These are phyloP conservation scores for Purpureocillium lavendulum DNA, from an alignment of 2,329 filamentous ascomycete genomes.

Conservation along the genomic window DNA sequence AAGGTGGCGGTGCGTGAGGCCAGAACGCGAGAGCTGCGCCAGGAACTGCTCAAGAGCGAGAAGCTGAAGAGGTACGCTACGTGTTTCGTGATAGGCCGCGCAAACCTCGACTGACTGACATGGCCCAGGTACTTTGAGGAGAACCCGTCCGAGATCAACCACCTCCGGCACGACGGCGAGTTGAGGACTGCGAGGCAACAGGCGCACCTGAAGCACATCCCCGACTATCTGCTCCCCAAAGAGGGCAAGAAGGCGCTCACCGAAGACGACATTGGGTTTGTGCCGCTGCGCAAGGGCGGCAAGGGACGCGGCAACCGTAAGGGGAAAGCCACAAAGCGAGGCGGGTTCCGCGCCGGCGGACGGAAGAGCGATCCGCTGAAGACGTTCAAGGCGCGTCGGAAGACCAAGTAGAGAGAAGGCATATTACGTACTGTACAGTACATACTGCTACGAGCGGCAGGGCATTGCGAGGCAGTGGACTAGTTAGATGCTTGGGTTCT, in stretches of 20 bases:
- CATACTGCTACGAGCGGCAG: too few species aligned
- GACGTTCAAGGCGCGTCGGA: conserved; percentile 66
- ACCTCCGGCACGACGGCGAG: conserved; percentile 85
- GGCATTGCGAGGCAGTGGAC: too few species aligned
- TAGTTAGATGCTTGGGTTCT: too few species aligned
- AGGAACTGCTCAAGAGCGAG: conserved; percentile 87
- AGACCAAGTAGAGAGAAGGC: conserved; percentile 22
- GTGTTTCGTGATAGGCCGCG: too few species aligned
- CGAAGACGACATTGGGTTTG: conserved; percentile 65
- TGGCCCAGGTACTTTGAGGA: conserved; percentile 73
- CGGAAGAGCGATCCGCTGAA: conserved; percentile 78
- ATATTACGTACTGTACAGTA: too few species aligned
- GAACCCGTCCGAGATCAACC: conserved; percentile 80
- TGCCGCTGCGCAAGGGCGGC: conserved; percentile 53
- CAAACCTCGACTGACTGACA: not conserved
- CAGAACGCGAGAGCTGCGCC: conserved; percentile 74
- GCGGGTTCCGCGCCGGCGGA: conserved; percentile 39
- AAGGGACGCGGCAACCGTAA: conserved; percentile 40
- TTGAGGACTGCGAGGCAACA: conserved; percentile 76
- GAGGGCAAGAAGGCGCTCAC: conserved; percentile 63
- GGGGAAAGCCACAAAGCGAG: conserved; percentile 20
- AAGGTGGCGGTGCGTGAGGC: conserved; percentile 85
- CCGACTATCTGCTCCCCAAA: conserved; percentile 81
- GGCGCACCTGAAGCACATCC: conserved; percentile 86
- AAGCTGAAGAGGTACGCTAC: conserved; percentile 67